These are phyloP conservation scores for Cymbidium sinense DNA, from an alignment of 106 monocot genomes.

Conservation along the genomic window DNA sequence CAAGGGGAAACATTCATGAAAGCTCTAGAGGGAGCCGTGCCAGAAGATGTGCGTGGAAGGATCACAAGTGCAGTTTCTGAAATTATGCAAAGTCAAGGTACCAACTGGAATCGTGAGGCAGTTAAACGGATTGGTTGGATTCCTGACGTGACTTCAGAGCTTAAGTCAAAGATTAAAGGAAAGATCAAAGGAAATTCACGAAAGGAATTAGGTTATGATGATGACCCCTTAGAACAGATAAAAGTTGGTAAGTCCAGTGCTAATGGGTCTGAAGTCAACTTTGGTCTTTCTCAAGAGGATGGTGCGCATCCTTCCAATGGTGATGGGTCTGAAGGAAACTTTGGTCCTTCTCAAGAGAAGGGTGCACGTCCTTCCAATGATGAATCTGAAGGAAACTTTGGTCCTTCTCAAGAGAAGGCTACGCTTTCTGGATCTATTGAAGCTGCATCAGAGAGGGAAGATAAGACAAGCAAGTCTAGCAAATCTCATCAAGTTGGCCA, in stretches of 20 bases:
- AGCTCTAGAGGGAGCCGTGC: constrained; percentile 84
- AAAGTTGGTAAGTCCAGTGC: constrained; percentile 16
- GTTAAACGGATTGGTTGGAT: constrained; percentile 41
- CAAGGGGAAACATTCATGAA: constrained; percentile 89
- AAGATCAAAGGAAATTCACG: constrained; percentile 28
- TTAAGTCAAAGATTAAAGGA: constrained; percentile 40
- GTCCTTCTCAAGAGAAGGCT: constrained; percentile 29
- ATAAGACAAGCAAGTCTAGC: constrained; percentile 15
- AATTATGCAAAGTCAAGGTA: constrained; percentile 57
- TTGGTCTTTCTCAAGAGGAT: constrained; percentile 21
- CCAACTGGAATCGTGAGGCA: constrained; percentile 44
- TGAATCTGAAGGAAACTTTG: constrained; percentile 12
- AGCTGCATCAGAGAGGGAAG: constrained; percentile 19
- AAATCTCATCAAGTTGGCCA: constrained; percentile 25
- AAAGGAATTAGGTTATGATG: constrained; percentile 10
- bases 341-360: constrained; percentile 21
- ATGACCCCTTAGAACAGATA: constrained; percentile 16
- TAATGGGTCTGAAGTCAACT: constrained; percentile 6
- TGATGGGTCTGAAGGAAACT: constrained; percentile 6
- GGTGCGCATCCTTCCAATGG: constrained; percentile 7
- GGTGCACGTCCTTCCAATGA: constrained; percentile 4
- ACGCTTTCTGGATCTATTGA: constrained; percentile 26
- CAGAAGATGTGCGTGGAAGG: constrained; percentile 91
- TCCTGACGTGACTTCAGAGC: constrained; percentile 24
- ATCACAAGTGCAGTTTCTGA: constrained; percentile 58